A percentile compares a stretch with the other conserved stretches of the same genome.
These are phyloP conservation scores for Tetrapisispora taiwanensis DNA, from an alignment of 805 yeast species.

Conservation along the genomic window DNA sequence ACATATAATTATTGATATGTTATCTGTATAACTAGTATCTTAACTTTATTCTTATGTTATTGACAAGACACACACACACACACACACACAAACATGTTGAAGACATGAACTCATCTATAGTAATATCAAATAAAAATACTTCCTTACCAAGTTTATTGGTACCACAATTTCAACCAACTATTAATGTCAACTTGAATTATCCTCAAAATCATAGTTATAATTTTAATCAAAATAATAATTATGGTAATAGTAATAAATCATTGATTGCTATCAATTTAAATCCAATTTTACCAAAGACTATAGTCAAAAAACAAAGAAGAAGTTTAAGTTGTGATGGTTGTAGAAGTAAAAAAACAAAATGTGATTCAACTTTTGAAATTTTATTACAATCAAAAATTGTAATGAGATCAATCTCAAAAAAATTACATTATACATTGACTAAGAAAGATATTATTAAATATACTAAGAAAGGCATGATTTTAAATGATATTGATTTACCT, in stretches of 20 bases:
- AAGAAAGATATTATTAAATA: conserved; percentile 8
- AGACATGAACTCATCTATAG: neutral
- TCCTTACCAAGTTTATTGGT: conserved; percentile 1
- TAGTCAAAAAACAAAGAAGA: conserved; percentile 42
- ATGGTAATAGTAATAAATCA: neutral
- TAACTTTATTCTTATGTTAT: too few species aligned
- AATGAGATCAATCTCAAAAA: conserved; percentile 10
- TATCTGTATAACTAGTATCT: too few species aligned
- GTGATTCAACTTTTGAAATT: conserved; percentile 53
- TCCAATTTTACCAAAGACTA: too few species aligned
- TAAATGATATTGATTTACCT: neutral
- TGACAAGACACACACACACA: too few species aligned
- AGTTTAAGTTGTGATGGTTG: conserved; percentile 74
- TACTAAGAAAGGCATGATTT: neutral
- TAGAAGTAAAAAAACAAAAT: conserved; percentile 57
- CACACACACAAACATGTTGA: neutral
- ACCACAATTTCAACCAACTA: neutral
- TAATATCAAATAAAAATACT: neutral
- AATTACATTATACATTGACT: conserved; percentile 15
- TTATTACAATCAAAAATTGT: conserved; percentile 24
- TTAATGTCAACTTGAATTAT: neutral
- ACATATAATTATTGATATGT: too few species aligned
- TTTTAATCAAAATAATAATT: too few species aligned
- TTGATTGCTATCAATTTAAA: neutral
- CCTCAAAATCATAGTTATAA: neutral